phyloP scores from a whole-genome alignment of 148 eudicot species.

The Fagopyrum tataricum region DNA sequence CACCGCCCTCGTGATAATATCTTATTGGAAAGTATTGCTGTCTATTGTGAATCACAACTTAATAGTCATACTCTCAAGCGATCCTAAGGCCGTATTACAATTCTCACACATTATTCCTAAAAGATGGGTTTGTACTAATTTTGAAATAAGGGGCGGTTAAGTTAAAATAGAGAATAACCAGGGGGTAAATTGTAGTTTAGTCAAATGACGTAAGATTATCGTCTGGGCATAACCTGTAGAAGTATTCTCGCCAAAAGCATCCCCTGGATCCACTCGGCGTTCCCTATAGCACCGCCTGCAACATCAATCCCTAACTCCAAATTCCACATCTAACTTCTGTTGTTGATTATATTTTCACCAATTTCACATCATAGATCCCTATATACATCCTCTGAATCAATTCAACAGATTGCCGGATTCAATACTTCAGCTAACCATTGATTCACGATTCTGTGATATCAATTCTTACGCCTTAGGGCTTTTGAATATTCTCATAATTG shows the following conservation, averaged over 20 bases:
- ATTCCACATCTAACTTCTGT: not conserved
- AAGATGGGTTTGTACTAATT: no score
- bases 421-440: slow-evolving; percentile 5
- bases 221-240: not conserved
- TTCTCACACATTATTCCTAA: no score
- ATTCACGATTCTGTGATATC: not conserved
- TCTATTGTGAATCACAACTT: no score
- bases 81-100: no score
- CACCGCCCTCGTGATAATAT: no score
- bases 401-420: not conserved
- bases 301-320: not conserved
- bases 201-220: not conserved
- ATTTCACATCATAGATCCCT: not conserved
- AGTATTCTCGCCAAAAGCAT: not conserved
- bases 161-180: no score
- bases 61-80: no score
- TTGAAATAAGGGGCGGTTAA: no score
- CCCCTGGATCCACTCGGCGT: slow-evolving; percentile 2
- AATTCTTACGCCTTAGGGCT: not conserved
- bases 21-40: no score
- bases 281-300: not conserved
- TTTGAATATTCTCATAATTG: not conserved
- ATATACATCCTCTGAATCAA: not conserved
- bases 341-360: not conserved
- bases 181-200: not conserved